Evolutionary conservation across 352 stramenopile species (phyloP).

Genomic region (Pythium sukuiense): DNA sequence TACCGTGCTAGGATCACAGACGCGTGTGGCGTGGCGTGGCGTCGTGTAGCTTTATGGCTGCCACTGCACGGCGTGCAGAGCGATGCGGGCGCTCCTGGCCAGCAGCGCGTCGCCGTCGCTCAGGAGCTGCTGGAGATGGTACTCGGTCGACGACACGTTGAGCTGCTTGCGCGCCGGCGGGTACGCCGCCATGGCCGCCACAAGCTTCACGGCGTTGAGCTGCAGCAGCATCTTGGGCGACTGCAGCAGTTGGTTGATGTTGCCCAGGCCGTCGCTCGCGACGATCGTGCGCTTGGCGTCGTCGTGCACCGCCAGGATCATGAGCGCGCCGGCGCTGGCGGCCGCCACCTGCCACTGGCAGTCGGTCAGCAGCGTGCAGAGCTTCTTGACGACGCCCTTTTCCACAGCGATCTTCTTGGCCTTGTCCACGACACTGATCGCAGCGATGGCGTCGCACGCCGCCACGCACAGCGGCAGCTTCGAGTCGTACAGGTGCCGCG

Average conservation of each 20-base stretch:
- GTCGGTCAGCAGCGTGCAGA: constrained; percentile 61
- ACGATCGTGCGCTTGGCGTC: constrained; percentile 71
- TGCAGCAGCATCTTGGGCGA: constrained; percentile 54
- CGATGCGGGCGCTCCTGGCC: constrained; percentile 52
- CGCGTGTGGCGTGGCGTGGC: too few relatives aligned
- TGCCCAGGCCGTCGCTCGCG: constrained; percentile 40
- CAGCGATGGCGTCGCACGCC: constrained; percentile 51
- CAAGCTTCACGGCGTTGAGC: constrained; percentile 66
- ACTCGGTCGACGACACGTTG: constrained; percentile 51
- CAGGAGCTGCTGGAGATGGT: constrained; percentile 46
- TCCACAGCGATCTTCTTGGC: constrained; percentile 56
- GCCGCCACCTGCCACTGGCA: constrained; percentile 51
- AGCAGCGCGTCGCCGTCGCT: constrained; percentile 45
- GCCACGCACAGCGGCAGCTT: constrained; percentile 44
- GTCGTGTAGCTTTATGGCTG: constrained; percentile 31
- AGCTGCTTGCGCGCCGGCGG: constrained; percentile 50
- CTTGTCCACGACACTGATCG: constrained; percentile 62
- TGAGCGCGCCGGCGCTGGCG: constrained; percentile 58
- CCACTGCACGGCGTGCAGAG: constrained; percentile 63
- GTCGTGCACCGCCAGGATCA: constrained; percentile 63
- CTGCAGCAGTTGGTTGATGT: constrained; percentile 66
- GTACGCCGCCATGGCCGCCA: constrained; percentile 58
- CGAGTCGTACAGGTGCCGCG: constrained; percentile 43
- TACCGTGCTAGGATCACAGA: background rate
- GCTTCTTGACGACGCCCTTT: constrained; percentile 48